Evolutionary conservation across 441 rosid genomes (phyloP), one percentile per base, ranked within the genome.

Genomic region (Syzygium malaccense): DNA sequence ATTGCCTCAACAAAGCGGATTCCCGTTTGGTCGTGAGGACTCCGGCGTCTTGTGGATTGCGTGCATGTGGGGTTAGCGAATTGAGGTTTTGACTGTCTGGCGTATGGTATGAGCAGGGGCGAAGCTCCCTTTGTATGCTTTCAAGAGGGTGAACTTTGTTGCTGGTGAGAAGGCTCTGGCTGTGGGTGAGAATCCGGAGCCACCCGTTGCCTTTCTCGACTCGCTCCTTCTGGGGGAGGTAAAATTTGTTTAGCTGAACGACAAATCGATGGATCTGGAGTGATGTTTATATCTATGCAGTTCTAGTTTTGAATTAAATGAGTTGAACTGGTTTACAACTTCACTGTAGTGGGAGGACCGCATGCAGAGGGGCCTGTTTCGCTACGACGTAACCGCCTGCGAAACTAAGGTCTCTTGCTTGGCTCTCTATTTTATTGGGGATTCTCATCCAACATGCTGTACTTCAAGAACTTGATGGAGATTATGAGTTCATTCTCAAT

Each of bases 371-470:
- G 99, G 99, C 23, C 96, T 97, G 45, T 98, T 98, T 91, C 99
- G 97, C 80, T 98, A 98, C n/a, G 99, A 97, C 92, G 99, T 98
- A 64, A 96, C 98, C 32, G 95, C 98, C 88, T 96, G 99, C 30
- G 96, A 97, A 92, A 96, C 99, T 91, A 98, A 97, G 98, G 99
- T 95, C 33, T 78, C n/a, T 48, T 62, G 30, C 85, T 87, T 51
- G 30, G 54, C 26, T 54, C 32, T 66, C 6, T 17, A 26, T 8
- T n/a, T 86, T 45, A 64, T 12, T 57, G 26, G 51, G 26, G 51
- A 85, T 90, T 85, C 48, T 25, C 68, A 55, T 84, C 55, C 17
- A 54, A 28, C n/a, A 56, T 90, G 64, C 83, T 71, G 51, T 45
- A 6, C 12, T 23, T 18, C n/a, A 37, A 37, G n/a, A 71, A 25